These are phyloP conservation scores for Chimonanthus salicifolius DNA, from an alignment of 164 flowering plant genomes.

Conservation along the genomic window DNA sequence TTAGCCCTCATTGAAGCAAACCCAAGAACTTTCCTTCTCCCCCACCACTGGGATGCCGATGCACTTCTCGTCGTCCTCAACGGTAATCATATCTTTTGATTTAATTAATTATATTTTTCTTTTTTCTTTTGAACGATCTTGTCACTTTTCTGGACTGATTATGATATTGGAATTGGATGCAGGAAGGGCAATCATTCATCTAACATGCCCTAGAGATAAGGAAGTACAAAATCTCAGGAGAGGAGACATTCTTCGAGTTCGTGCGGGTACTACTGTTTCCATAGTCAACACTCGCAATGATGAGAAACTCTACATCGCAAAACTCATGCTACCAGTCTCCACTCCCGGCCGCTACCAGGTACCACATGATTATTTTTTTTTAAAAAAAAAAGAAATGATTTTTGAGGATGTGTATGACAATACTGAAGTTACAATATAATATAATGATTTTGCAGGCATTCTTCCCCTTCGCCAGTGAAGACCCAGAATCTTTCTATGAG, in stretches of 20 bases:
- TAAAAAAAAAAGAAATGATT: background rate
- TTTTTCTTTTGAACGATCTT: background rate
- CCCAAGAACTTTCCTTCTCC: constrained; percentile 5
- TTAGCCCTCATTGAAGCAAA: constrained; percentile 5
- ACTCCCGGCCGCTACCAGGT: constrained; percentile 17
- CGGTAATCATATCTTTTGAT: background rate
- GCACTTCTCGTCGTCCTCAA: background rate
- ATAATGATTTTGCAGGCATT: constrained; percentile 28
- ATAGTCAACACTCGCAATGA: constrained; percentile 13
- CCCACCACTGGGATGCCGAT: constrained; percentile 14
- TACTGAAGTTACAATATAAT: background rate
- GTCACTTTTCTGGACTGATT: background rate
- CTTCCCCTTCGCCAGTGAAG: constrained; percentile 43
- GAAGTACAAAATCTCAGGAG: constrained; percentile 10
- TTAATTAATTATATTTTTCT: background rate
- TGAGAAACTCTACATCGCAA: constrained; percentile 15
- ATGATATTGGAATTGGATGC: background rate
- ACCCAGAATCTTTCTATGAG: constrained; percentile 45
- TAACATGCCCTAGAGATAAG: constrained; percentile 9
- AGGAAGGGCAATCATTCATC: constrained; percentile 16
- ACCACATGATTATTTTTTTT: background rate
- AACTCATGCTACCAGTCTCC: constrained; percentile 9
- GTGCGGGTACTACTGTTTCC: constrained; percentile 14
- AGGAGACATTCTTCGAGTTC: constrained; percentile 20
- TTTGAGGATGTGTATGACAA: background rate